Evolutionary conservation across 169 alveolate species (phyloP).

Genomic region (Babesia sp.): DNA sequence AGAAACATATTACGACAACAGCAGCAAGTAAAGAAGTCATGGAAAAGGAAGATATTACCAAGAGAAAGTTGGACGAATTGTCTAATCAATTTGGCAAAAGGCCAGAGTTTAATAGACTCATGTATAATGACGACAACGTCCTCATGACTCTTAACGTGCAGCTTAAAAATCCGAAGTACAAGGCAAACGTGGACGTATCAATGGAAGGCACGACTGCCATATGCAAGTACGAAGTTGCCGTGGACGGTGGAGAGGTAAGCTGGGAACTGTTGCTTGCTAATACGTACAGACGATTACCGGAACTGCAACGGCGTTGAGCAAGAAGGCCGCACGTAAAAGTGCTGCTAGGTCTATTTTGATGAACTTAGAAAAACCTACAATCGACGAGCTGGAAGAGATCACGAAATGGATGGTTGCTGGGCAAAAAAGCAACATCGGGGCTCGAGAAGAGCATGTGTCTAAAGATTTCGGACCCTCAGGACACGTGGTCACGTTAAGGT

Average conservation of each 20-base stretch:
- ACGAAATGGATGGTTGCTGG: slow-evolving; percentile 63
- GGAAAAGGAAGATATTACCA: background rate
- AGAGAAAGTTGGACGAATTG: slow-evolving; percentile 2
- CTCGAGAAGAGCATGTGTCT: slow-evolving; percentile 8
- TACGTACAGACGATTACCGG: slow-evolving; percentile 33
- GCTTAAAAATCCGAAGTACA: slow-evolving; percentile 22
- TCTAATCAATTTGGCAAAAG: slow-evolving; percentile 30
- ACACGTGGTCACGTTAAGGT: slow-evolving; percentile 23
- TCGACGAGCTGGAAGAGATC: slow-evolving; percentile 42
- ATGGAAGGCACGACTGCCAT: slow-evolving; percentile 29
- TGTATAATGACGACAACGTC: slow-evolving; percentile 58
- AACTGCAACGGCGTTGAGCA: slow-evolving; percentile 24
- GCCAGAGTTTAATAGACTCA: slow-evolving; percentile 46
- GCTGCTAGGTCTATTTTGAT: slow-evolving; percentile 52
- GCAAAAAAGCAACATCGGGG: slow-evolving; percentile 24
- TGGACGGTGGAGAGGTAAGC: slow-evolving; percentile 42
- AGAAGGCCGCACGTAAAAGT: slow-evolving; percentile 46
- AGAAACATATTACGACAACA: background rate
- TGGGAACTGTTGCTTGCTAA: background rate
- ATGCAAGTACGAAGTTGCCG: slow-evolving; percentile 28
- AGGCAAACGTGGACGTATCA: slow-evolving; percentile 21
- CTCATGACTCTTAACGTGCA: slow-evolving; percentile 38
- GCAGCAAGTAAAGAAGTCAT: background rate
- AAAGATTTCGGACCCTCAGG: slow-evolving; percentile 36
- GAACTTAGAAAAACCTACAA: slow-evolving; percentile 20